Base-by-base conservation (phyloP, 208 protist genomes). In the Crithidia acanthocephali region DNA sequence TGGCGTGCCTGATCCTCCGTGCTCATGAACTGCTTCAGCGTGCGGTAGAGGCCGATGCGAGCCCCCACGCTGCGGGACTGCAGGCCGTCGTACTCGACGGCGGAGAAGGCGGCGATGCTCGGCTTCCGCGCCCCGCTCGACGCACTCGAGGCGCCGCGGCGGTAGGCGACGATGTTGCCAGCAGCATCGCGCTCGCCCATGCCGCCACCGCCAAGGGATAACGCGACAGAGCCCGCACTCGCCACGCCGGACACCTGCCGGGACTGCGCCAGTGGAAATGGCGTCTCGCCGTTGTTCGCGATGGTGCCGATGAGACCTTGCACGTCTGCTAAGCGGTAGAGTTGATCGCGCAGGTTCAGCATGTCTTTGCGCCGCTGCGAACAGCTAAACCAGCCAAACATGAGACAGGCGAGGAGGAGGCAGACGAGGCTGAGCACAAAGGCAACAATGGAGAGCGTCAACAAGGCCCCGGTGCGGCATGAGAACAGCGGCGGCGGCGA, bases 401-500 rank as follows among this genome's bases (percentile, higher is more conserved):
- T 28, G 0, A 50, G 20, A 5, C 27, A 35, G 32, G 58, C 40
- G 6, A 76, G 1, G 28, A 82, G 22, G 15, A 72, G 6, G 55
- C 62, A 58, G 9, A 81, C 3, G n/a, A 37, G 9, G 28, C 45
- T 45, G 2, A 88, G 52, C 13, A 76, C 40, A 33, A 77, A 74
- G 37, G 32, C 58, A 9, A 56, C 70, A 10, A 87, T 63, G 27
- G 81, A 68, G 7, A 84, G 25, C 16, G 44, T 11, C 6, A 74
- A 64, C 10, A 79, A 77, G 11, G 30, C 42, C 27, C 86, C 83
- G 15, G 22, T 57, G 40, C 48, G 30, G 59, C 81, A 86, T 15
- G 56, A 60, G 51, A 69, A 75, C 5, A 32, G 8, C 9, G 47
- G 72, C 0, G 64, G 22, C 11, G 35, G 22, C 0, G 72, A 62